Evolutionary conservation across 2,329 filamentous ascomycete species (phyloP).

Genomic region (Fusarium oligoseptatum): DNA sequence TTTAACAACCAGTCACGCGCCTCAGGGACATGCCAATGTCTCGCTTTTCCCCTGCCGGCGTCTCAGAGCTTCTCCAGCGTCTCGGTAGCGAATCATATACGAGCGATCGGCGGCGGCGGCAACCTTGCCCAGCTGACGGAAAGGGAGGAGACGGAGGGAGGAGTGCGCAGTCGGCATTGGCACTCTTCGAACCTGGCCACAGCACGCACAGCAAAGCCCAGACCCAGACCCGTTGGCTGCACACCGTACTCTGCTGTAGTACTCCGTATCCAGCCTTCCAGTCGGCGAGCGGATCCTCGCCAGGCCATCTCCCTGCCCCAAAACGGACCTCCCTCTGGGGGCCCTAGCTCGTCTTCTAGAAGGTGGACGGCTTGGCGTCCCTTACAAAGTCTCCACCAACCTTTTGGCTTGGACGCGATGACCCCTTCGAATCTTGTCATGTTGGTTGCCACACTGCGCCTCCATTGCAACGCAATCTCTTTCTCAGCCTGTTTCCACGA

Average conservation of each 20-base stretch:
- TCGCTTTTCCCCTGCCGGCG: constrained; percentile 37
- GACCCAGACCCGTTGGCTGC: not conserved
- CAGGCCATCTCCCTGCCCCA: not conserved
- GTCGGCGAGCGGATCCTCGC: not conserved
- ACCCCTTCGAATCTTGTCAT: constrained; percentile 12
- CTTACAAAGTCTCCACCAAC: constrained; percentile 3
- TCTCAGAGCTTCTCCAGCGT: constrained; percentile 43
- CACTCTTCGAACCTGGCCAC: not conserved
- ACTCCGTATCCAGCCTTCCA: constrained; percentile 1
- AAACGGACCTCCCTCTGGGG: not conserved
- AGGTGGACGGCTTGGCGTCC: constrained; percentile 19
- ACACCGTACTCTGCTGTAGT: not conserved
- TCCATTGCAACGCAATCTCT: constrained; percentile 43
- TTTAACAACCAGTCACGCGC: constrained; percentile 16
- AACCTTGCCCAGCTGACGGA: constrained; percentile 49
- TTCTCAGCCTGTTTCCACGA: constrained; percentile 9
- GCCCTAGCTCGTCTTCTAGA: constrained; percentile 39
- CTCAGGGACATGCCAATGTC: constrained; percentile 31
- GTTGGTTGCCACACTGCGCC: constrained; percentile 39
- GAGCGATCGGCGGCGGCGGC: constrained; percentile 32
- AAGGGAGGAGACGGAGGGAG: constrained; percentile 6
- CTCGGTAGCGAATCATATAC: constrained; percentile 52
- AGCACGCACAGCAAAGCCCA: not conserved
- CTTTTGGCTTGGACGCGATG: constrained; percentile 9
- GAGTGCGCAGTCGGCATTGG: not conserved